phyloP scores from a whole-genome alignment of 139 green algal species.

The Trebouxia sp. region DNA sequence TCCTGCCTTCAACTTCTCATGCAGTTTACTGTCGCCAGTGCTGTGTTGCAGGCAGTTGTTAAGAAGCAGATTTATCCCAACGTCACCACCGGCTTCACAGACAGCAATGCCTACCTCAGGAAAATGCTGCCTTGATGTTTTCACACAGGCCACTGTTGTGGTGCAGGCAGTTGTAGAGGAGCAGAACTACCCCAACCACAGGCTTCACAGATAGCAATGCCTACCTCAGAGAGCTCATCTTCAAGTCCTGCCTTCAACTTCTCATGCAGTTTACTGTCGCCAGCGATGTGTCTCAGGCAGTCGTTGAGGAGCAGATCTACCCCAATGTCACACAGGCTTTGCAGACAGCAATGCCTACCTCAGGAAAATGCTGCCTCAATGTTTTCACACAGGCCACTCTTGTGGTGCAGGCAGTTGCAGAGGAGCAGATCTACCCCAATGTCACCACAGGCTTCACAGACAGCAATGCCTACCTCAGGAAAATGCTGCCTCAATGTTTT shows the following conservation, averaged over 20 bases:
- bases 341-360: slow-evolving; percentile 91
- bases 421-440: slow-evolving; percentile 86
- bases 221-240: slow-evolving; percentile 95
- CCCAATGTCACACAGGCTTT: slow-evolving; percentile 58
- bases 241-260: slow-evolving; percentile 87
- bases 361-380: slow-evolving; percentile 62
- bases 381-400: too few species aligned
- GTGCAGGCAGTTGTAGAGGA: slow-evolving; percentile 70
- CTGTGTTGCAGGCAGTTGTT: slow-evolving; percentile 51
- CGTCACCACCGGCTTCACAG: too few species aligned
- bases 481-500: slow-evolving; percentile 42
- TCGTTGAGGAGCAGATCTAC: slow-evolving; percentile 89
- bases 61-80: slow-evolving; percentile 88
- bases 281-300: slow-evolving; percentile 32
- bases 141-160: too few species aligned
- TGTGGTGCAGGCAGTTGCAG: slow-evolving; percentile 55
- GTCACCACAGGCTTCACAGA: too few species aligned
- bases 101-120: slow-evolving; percentile 88
- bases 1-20: slow-evolving; percentile 50
- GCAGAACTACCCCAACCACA: slow-evolving; percentile 82
- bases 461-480: slow-evolving; percentile 87
- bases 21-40: too few species aligned
- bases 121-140: slow-evolving; percentile 55
- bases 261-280: not conserved
- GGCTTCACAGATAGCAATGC: slow-evolving; percentile 88